Evolutionary conservation across 768 basidiomycete species (phyloP), one percentile per base, ranked within the genome.

Genomic region (Leccinum imitatum): DNA sequence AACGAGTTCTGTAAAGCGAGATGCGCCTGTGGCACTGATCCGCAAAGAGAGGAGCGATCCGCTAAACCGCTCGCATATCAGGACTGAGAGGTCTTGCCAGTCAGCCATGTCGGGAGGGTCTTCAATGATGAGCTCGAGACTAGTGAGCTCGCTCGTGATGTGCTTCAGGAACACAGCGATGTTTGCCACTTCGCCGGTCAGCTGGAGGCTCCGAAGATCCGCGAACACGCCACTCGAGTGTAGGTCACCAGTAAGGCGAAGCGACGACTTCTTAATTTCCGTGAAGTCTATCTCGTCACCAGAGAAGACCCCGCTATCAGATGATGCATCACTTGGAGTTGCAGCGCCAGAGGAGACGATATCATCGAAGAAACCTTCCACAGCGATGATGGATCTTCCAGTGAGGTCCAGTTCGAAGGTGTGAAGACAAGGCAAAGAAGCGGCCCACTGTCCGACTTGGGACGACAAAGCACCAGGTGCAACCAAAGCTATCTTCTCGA

Each of bases 291-390:
- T 75, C 63, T 91, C 90, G 62, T 90, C 89, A 54, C 81, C 84
- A 56, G 89, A 90, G 76, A 89, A 90, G 61, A 91, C 83, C 46
- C 89, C 88, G 65, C 87, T 90, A 72, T 91, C 90, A 46, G 81
- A 86, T 54, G 87, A 85, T 14, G 84, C 80, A 11, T 88, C 89
- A 62, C 80, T 84, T 6, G 90, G 90, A 13, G 89, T 88, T 30
- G 83, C 83, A 61, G 79, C 78, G n/a, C 90, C 90, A 1, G 89
- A 90, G 46, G 82, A 79, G 62, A 77, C 75, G 63, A 91, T 76
- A 56, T 89, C 84, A 69, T 86, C 85, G 70, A 92, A 92, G 73
- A 92, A 92, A 19, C 87, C 87, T 73, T 90, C 88, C n/a, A 91
- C 86, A 0, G 87, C 86, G 31, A 84, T 84, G 56, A 81, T 74